Base-by-base conservation (phyloP, 2,329 filamentous ascomycete genomes). In the Trichoderma aggressivum region DNA sequence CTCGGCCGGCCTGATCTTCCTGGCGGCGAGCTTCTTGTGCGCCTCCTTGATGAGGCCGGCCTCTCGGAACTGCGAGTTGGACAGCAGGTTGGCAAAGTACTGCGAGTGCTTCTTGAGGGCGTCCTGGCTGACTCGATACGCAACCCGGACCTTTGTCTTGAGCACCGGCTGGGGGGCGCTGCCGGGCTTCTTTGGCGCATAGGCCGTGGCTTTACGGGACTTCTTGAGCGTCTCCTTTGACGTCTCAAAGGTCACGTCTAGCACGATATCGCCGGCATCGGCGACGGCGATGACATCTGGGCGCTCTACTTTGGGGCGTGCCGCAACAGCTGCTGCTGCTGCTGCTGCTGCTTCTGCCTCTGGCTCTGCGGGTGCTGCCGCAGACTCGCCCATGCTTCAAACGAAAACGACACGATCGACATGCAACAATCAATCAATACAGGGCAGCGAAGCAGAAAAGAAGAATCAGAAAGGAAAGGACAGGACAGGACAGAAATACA, bases 1-100 rank as follows among this genome's bases (percentile, higher is more conserved):
- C 58, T 88, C 84, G 18, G 80, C 81, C 1, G 89, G 83, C 56
- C 82, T 82, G 30, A 86, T 75, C 65, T 86, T 83, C 28, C 80
- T 78, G 10, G 84, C 75, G 3, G 81, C 80, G 18, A 94, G 83
- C 4, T 80, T 79, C 6, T 81, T 82, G 56, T 91, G 85, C 7
- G 83, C 81, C 3, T 83, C 82, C 12, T 84, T 80, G 53, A 94
- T 83, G 43, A 84, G 78, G 61, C 84, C 84, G 8, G 88, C 87
- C 81, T 94, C 91, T 68, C 86, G 82, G 78, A 93, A 92, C 70
- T 88, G 83, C 3, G 83, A 84, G 73, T 90, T 87, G 11, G 88
- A 86, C 3, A 94, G 84, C 18, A 94, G 84, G 70, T 88, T 89
- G 70, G 85, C 85, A 78, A 94, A 94, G 79, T 93, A 94, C 70